Percentiles rank a stretch among this genome's conserved stretches.
Evolutionary conservation across 495 filamentous ascomycete species (phyloP).

Genomic region (Aspergillus ostianus): DNA sequence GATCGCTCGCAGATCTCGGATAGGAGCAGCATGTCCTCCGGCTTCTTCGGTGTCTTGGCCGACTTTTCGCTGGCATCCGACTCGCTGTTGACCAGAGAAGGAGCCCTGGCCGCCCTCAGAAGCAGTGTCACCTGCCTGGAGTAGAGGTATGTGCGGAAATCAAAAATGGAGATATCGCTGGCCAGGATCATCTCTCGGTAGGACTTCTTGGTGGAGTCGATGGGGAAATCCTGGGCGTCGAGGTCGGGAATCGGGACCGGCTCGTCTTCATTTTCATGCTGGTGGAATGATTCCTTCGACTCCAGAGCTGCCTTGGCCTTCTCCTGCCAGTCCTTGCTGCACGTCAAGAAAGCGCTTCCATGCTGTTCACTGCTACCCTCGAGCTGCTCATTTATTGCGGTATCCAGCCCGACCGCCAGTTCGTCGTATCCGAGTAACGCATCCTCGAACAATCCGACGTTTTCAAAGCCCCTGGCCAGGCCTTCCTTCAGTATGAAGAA

Average conservation of each 20-base stretch:
- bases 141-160: conserved; percentile 94
- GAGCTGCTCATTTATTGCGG: conserved; percentile 73
- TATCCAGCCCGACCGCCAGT: conserved; percentile 79
- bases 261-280: conserved; percentile 18
- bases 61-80: conserved; percentile 15
- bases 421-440: conserved; percentile 91
- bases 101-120: conserved; percentile 73
- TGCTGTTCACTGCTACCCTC: conserved; percentile 54
- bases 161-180: conserved; percentile 96
- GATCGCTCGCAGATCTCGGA: conserved; percentile 78
- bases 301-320: conserved; percentile 51
- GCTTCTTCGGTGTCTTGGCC: conserved; percentile 42
- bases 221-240: conserved; percentile 46
- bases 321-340: conserved; percentile 68
- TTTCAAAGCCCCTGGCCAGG: conserved; percentile 89
- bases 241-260: conserved; percentile 30
- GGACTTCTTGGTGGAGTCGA: conserved; percentile 71
- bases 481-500: conserved; percentile 98
- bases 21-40: conserved; percentile 72
- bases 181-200: conserved; percentile 91
- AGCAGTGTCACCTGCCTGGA: conserved; percentile 81
- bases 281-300: conserved; percentile 2
- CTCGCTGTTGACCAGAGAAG: conserved; percentile 29
- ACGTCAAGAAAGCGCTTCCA: conserved; percentile 62
- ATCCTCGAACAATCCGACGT: conserved; percentile 93